A percentile compares a stretch with the other conserved stretches of the same genome.
These are phyloP conservation scores for Ophiostoma angusticollis DNA, from an alignment of 2,329 filamentous ascomycete species.

Conservation along the genomic window DNA sequence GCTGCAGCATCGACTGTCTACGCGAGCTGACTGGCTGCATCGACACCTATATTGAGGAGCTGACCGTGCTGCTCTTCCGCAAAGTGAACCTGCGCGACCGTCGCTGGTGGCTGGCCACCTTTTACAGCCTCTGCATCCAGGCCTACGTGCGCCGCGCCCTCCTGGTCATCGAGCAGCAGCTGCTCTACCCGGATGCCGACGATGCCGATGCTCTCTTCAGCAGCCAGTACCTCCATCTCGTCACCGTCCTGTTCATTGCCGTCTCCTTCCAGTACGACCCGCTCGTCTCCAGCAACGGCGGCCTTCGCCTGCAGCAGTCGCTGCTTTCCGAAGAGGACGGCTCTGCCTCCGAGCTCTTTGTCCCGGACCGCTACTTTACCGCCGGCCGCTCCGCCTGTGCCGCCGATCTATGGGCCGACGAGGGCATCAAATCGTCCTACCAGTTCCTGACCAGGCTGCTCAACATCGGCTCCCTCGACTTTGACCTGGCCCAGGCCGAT, in stretches of 20 bases:
- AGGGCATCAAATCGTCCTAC: conserved; percentile 20
- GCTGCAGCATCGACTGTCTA: conserved; percentile 19
- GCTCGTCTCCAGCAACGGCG: conserved; percentile 15
- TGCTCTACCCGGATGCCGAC: conserved; percentile 16
- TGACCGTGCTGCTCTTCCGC: conserved; percentile 20
- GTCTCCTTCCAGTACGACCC: conserved; percentile 22
- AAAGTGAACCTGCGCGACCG: conserved; percentile 22
- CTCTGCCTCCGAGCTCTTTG: conserved; percentile 9
- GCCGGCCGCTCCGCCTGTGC: conserved; percentile 17
- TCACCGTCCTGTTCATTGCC: conserved; percentile 20
- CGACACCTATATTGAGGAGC: conserved; percentile 19
- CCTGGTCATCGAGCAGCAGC: conserved; percentile 19
- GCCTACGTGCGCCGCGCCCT: conserved; percentile 20
- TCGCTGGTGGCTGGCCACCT: conserved; percentile 22
- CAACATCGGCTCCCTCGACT: conserved; percentile 21
- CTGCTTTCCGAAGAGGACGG: conserved; percentile 18
- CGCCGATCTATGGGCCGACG: conserved; percentile 17
- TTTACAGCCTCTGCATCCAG: conserved; percentile 22
- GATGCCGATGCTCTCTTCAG: conserved; percentile 18
- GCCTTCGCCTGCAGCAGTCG: conserved; percentile 17
- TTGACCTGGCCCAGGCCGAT: conserved; percentile 13
- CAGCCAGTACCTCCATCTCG: conserved; percentile 20
- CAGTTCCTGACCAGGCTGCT: conserved; percentile 19
- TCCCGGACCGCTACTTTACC: conserved; percentile 18
- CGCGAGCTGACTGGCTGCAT: conserved; percentile 16